Base-by-base conservation (phyloP, 2,329 filamentous ascomycete species). In the Paecilomyces variotii region DNA sequence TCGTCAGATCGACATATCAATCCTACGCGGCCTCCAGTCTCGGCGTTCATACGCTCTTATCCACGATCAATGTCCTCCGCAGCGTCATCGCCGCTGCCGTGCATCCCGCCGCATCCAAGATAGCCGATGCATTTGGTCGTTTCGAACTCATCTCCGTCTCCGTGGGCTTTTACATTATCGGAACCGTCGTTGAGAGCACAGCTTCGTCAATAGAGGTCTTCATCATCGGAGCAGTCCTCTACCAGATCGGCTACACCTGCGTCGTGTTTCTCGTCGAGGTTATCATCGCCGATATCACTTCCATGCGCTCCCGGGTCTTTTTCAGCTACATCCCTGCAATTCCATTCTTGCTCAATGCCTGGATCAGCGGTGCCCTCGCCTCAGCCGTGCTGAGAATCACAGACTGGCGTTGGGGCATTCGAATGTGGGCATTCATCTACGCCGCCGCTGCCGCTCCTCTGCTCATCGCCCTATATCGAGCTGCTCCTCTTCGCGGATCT, bases 361-460 rank as follows among this genome's bases (percentile, higher is more conserved):
- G 84, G 84, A 78, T 87, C 12, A 82, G 82, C 60, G 85, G 84
- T 24, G 79, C 83, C 61, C 72, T 87, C 55, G 79, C 82, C 0
- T 67, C 70, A 0, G 76, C 80, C 0, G 81, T 86, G 0, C 65
- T 86, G 24, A 64, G 58, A 0, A 68, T 66, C 1, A 82, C 81
- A 0, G 79, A 75, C 1, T 87, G 85, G 85, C 72, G 79, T 59
- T 87, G 84, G 83, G 85, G 84, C 12, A 78, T 85, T 26, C 84
- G 84, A 62, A 87, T 87, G 83, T 87, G 82, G 78, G 78, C 77
- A 53, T 80, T 87, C 61, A 83, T 86, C 55, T 86, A 83, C 64
- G 81, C 84, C 0, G 63, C 6, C 81, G 79, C 57, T 77, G 81
- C 0, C 60, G 85, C 3, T n/a, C 84, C 85, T 1, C 74, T 87